These are phyloP conservation scores for Tricholoma saponaceum DNA, from an alignment of 768 basidiomycete genomes.

Conservation along the genomic window DNA sequence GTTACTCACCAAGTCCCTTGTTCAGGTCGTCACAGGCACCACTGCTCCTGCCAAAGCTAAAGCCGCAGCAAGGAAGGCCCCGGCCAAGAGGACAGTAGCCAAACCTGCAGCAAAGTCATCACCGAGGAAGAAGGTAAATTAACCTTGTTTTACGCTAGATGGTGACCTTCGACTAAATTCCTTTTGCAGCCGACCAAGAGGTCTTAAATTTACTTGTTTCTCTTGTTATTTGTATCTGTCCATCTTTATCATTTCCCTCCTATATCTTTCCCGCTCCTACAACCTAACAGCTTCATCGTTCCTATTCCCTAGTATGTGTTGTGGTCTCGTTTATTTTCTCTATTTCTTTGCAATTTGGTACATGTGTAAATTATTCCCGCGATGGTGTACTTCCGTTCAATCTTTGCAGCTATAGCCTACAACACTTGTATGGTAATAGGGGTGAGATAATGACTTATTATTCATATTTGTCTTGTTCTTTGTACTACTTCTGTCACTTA, in stretches of 20 bases:
- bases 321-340: conserved; percentile 2
- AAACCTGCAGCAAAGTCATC: conserved; percentile 31
- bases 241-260: conserved; percentile 8
- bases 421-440: conserved; percentile 17
- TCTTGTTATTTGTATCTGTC: not conserved
- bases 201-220: conserved; percentile 11
- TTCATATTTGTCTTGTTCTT: too few species aligned
- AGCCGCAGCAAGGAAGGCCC: conserved; percentile 33
- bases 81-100: conserved; percentile 27
- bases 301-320: conserved; percentile 5
- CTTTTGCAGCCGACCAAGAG: conserved; percentile 24
- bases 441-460: conserved; percentile 12
- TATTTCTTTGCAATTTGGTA: conserved; percentile 12
- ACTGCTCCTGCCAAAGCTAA: conserved; percentile 40
- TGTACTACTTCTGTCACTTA: too few species aligned
- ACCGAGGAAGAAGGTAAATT: conserved; percentile 33
- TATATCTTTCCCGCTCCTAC: conserved; percentile 10
- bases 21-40: conserved; percentile 38
- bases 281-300: not conserved
- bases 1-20: not conserved
- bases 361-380: conserved; percentile 37
- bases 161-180: not conserved
- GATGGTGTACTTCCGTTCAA: conserved; percentile 14
- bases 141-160: not conserved
- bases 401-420: conserved; percentile 15